Evolutionary conservation across 352 stramenopile species (phyloP), one percentile per base, ranked within the genome.

Genomic region (Globisporangium rhizosaccharum): DNA sequence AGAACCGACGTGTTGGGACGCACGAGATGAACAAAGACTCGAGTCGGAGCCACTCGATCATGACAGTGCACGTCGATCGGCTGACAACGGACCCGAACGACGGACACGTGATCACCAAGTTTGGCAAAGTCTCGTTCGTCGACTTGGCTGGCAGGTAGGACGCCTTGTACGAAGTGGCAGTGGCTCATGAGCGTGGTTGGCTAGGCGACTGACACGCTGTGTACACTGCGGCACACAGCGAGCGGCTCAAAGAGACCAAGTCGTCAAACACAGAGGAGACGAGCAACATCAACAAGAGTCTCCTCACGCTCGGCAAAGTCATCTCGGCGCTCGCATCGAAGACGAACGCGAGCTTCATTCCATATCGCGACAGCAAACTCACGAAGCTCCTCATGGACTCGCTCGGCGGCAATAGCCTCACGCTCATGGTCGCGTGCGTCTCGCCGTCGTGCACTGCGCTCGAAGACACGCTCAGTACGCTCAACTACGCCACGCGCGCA

Each of bases 321-420:
- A 94, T 96, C 41, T 90, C 83, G 6, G 82, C 82, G 6, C 68
- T 95, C 46, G 75, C 70, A 18, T 72, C 74, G 36, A 80, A 82
- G 44, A 61, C 68, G 3, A 63, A 68, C 51, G 59, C 66, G 15
- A 70, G 61, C 37, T 86, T 89, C 58, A 85, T 94, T 18, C 86
- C 86, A 26, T 96, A 94, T 55, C 70, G 84, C 23, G 86, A 96
- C 61, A 91, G 79, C 57, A 94, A 92, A 42, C 76, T 96, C 18
- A 96, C 86, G 30, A 92, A 92, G 64, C 64, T 94, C 37, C 68
- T 96, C 45, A 92, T 93, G 81, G 77, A 92, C 46, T 93, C 81
- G 5, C 75, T 94, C 0, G 84, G 86, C 25, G 87, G 87, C 33
- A 86, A 88, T 57, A 90, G 75, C 48, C 66, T 92, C 53, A 92